Base-by-base conservation (phyloP, 495 filamentous ascomycete species). In the Amorphotheca resinae region DNA sequence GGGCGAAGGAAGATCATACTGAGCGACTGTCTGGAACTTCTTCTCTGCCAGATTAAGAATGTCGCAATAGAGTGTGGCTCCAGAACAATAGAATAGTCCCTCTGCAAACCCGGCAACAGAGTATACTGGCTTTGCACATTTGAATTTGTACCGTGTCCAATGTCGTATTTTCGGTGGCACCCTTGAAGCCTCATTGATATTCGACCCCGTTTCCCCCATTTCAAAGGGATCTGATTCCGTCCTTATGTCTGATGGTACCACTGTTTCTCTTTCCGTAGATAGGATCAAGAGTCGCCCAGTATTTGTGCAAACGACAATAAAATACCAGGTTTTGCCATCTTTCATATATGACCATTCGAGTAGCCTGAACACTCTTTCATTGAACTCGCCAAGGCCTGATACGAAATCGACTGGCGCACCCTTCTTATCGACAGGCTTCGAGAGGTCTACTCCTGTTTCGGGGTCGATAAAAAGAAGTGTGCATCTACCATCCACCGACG, bases 401-500 rank as follows among this genome's bases (percentile, higher is more conserved):
- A 71, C 58, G 38, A 54, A 63, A 12, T 59, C 52, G 1, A 59
- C 50, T 0, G 50, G 40, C 0, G 44, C 38, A 11, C 56, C 55
- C 12, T 58, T 61, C 22, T 59, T 57, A 36, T 64, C 59, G 8
- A 59, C 38, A 0, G 65, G 59, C 23, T 38, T 51, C 0, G 67
- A 69, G 4, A 74, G 50, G 35, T 69, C 59, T 23, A 53, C 41
- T 2, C 68, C 69, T 1, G 68, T 70, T 16, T 60, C 58, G 1
- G 65, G 66, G 44, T 74, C 63, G 14, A 72, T 49, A 45, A 75
- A 74, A 45, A 52, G 53, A 45, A 68, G 48, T 17, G 57, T 64
- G 12, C 64, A 57, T 38, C 44, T 46, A 2, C 60, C 54, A 22
- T 57, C 46, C 15, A 58, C 56, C 12, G 52, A 57, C 3, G 73